Evolutionary conservation across 106 monocot genomes (phyloP).

Genomic region (Iris macrosiphon): DNA sequence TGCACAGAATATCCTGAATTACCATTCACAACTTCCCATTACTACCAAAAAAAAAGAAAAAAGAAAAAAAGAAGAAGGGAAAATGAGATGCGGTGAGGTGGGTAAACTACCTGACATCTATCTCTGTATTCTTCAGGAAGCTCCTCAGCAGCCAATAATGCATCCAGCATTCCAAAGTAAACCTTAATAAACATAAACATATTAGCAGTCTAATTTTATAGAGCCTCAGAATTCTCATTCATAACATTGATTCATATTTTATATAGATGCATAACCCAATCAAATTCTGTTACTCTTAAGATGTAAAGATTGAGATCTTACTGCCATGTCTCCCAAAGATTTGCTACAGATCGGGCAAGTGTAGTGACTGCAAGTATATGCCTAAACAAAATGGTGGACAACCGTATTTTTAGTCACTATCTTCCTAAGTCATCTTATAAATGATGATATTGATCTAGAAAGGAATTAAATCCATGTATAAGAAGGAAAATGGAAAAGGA

Average conservation of each 20-base stretch:
- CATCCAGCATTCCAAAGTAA: conserved; percentile 97
- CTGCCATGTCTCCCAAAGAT: conserved; percentile 98
- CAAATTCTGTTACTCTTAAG: too few species aligned
- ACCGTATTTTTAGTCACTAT: too few species aligned
- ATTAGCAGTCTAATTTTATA: too few species aligned
- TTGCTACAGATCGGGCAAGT: conserved; percentile 98
- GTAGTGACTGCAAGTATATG: conserved; percentile 91
- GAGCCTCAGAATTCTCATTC: too few species aligned
- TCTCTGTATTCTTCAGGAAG: conserved; percentile 90
- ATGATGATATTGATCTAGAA: too few species aligned
- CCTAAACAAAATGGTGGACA: conserved; percentile 36
- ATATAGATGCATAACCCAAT: too few species aligned
- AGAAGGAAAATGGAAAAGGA: background rate
- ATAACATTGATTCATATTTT: too few species aligned
- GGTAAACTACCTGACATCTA: conserved; percentile 61
- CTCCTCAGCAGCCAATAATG: conserved; percentile 65
- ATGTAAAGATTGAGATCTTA: too few species aligned
- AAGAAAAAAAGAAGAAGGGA: too few species aligned
- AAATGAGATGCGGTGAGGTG: background rate
- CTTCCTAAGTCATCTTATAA: too few species aligned
- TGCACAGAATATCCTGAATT: conserved; percentile 64
- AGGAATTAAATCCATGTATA: too few species aligned
- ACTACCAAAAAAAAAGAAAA: background rate
- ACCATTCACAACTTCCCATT: background rate
- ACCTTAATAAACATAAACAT: conserved; percentile 41